Evolutionary conservation across 1,284 basidiomycete genomes (phyloP).

Genomic region (Leccinum colubrinum): DNA sequence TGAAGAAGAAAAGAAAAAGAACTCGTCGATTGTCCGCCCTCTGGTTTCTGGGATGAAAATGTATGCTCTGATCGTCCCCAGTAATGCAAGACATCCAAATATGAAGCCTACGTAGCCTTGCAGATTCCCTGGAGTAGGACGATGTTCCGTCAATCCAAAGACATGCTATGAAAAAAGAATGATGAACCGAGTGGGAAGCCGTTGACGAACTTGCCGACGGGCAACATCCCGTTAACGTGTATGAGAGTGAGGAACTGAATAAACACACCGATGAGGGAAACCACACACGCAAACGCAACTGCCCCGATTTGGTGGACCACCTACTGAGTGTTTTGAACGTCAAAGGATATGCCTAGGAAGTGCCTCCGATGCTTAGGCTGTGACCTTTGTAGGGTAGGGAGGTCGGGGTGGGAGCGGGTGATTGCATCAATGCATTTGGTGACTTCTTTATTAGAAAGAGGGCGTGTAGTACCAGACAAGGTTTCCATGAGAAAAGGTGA

Average conservation of each 20-base stretch:
- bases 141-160: neutral
- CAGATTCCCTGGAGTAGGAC: constrained; percentile 18
- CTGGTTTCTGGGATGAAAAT: constrained; percentile 30
- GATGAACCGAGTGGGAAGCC: constrained; percentile 25
- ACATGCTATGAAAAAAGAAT: no score
- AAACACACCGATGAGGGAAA: constrained; percentile 27
- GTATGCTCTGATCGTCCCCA: constrained; percentile 23
- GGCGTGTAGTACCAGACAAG: no score
- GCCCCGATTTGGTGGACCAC: constrained; percentile 9
- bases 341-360: no score
- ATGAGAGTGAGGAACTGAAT: constrained; percentile 27
- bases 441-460: no score
- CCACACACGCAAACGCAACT: constrained; percentile 17
- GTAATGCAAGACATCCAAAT: constrained; percentile 26
- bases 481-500: no score
- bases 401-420: no score
- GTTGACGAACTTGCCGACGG: constrained; percentile 29
- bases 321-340: no score
- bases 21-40: constrained; percentile 32
- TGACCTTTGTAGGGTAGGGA: no score
- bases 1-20: neutral
- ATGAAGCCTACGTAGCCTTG: constrained; percentile 32
- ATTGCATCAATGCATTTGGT: no score
- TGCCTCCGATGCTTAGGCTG: no score
- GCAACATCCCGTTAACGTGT: constrained; percentile 25